Evolutionary conservation across 2,329 filamentous ascomycete species (phyloP), one percentile per base, ranked within the genome.

Genomic region (Diaporthe velutina): DNA sequence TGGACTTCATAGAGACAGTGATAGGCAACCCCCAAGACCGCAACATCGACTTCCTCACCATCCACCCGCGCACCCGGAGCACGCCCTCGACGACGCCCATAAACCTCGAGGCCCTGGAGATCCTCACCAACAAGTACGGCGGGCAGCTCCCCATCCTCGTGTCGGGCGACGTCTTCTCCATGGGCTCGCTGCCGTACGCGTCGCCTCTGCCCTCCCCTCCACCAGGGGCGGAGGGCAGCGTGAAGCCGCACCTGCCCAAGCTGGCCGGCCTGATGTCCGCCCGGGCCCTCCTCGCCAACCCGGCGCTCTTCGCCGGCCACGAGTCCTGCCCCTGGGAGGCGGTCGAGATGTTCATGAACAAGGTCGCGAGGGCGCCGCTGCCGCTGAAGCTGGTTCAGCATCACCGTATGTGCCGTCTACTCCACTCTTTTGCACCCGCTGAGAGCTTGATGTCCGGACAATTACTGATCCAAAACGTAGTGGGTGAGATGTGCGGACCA

Each of bases 231-330:
- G 78, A 83, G 35, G 80, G 81, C 60, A 71, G 80, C 76, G 73
- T 50, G 78, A 78, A 76, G 0, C 57, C 75, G 3, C 74, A 80
- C 40, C 83, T 86, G 54, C 89, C 87, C 7, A 84, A 88, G 45
- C 85, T 92, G 10, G 83, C 88, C 1, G 91, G 93, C 48, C 89
- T 94, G 73, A 94, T 94, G 93, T 91, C 92, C 28, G 93, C 93
- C 10, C 88, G 93, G 64, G 92, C 91, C 12, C 85, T 94, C 3
- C 87, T 94, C 55, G 86, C 90, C 78, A 94, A 94, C 81, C 93
- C 93, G 2, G 90, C 91, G 4, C 83, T 94, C 67, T 94, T 92
- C 81, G 87, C 90, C 0, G 88, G 90, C 60, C 79, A 88, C 78
- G 82, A 87, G 6, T 82, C 86, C 30, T 93, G 91, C 76, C 89